Evolutionary conservation across 345 rosid genomes (phyloP), one percentile per base, ranked within the genome.

Genomic region (Geranium brycei): DNA sequence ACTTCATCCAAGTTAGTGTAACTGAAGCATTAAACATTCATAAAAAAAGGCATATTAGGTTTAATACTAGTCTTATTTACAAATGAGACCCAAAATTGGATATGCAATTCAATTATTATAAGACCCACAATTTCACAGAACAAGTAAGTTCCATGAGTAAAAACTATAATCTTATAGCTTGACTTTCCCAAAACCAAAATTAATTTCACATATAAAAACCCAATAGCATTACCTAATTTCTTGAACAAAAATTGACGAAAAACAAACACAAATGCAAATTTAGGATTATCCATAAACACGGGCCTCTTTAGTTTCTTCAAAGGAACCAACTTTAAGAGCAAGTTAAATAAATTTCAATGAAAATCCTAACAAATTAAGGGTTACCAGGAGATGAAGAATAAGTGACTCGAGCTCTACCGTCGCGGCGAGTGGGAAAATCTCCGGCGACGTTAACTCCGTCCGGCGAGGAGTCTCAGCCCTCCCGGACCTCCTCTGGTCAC

Each of bases 1-100:
- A 74, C 67, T 75, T 17, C 6, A 38, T 66, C 38, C 23, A 65
- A 47, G 15, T 47, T 47, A 47, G 53, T 47, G 28, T n/a, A n/a
- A n/a, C n/a, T n/a, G n/a, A n/a, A n/a, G n/a, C 28, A 23, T 23
- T 2, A 23, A 3, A 47, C 7, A 2, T 47, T 47, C 53, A 47
- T 23, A 23, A 23, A 13, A 11, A 47, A 13, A 13, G 15, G 1
- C 11, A 47, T 2, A 47, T 47, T 47, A 8, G 14, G 11, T 7
- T 47, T 13, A 6, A 47, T 47, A 47, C 53, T 3, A 8, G 15
- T 11, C 53, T 47, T 47, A 8, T 7, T 6, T 47, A 47, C 53
- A 1, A 15, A 47, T 47, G 14, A 47, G 28, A 23, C 28, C 11
- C 53, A 10, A 47, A 47, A 10, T 6, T 6, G 53, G 3, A 6